These are phyloP conservation scores for Sherardia arvensis DNA, from an alignment of 257 asterid genomes.

Conservation along the genomic window DNA sequence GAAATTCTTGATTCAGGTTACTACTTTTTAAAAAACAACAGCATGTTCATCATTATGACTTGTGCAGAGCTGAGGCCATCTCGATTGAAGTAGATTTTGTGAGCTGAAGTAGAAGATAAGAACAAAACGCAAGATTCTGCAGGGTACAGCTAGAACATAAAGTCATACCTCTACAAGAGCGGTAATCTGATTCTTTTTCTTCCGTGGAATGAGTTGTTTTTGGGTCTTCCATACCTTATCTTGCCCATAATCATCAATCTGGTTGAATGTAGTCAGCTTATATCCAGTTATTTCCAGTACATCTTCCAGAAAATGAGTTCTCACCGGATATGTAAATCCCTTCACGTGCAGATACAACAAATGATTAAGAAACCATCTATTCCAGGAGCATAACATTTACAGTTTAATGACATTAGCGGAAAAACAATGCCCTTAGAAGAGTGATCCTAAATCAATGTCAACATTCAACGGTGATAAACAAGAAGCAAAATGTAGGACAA, in stretches of 20 bases:
- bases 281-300: conserved; percentile 85
- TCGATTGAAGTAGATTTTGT: background rate
- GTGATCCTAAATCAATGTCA: background rate
- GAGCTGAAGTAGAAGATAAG: conserved; percentile 4
- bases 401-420: background rate
- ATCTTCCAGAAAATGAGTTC: conserved; percentile 84
- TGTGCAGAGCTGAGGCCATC: background rate
- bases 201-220: conserved; percentile 75
- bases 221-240: conserved; percentile 98
- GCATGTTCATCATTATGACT: background rate
- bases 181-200: conserved; percentile 82
- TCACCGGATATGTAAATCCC: conserved; percentile 97
- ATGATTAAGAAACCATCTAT: background rate
- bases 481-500: background rate
- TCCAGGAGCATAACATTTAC: background rate
- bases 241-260: conserved; percentile 94
- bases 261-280: conserved; percentile 88
- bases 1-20: background rate
- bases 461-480: background rate
- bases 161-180: conserved; percentile 76
- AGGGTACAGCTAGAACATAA: background rate
- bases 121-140: background rate
- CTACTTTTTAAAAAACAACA: too few species aligned
- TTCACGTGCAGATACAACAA: conserved; percentile 20
- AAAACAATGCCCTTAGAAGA: background rate